phyloP scores from a whole-genome alignment of 768 basidiomycete species.

The Scleroderma bovista region DNA sequence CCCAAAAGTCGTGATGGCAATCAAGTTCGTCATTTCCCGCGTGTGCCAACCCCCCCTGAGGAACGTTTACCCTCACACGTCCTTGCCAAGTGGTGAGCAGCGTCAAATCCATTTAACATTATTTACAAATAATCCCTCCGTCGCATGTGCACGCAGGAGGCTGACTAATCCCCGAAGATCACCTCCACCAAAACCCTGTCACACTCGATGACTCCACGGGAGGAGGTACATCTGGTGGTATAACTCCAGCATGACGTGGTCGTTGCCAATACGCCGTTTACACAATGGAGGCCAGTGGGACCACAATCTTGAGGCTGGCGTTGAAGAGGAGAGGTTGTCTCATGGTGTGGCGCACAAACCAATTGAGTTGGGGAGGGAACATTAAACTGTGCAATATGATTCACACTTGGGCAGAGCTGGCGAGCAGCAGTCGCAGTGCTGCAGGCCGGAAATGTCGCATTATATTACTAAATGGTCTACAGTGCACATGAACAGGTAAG shows the following conservation, averaged over 20 bases:
- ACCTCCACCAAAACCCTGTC: constrained; percentile 1
- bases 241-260: background rate
- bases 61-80: constrained; percentile 1
- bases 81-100: background rate
- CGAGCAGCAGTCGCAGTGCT: background rate
- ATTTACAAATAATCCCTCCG: background rate
- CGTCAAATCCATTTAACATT: background rate
- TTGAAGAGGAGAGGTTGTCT: background rate
- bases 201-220: background rate
- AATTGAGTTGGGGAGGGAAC: background rate
- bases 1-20: background rate
- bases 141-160: background rate
- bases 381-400: background rate
- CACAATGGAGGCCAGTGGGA: background rate
- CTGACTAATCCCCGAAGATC: background rate
- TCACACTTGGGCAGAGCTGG: no score
- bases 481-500: constrained; percentile 7
- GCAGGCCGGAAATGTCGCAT: background rate
- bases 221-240: background rate
- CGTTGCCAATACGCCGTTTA: constrained; percentile 1
- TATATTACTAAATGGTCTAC: constrained; percentile 26
- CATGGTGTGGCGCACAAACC: constrained; percentile 1
- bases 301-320: background rate
- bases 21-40: background rate
- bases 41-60: background rate